Conservation (phyloP, 2,329 filamentous ascomycete genomes). For the Colletotrichum echinochloae region DNA sequence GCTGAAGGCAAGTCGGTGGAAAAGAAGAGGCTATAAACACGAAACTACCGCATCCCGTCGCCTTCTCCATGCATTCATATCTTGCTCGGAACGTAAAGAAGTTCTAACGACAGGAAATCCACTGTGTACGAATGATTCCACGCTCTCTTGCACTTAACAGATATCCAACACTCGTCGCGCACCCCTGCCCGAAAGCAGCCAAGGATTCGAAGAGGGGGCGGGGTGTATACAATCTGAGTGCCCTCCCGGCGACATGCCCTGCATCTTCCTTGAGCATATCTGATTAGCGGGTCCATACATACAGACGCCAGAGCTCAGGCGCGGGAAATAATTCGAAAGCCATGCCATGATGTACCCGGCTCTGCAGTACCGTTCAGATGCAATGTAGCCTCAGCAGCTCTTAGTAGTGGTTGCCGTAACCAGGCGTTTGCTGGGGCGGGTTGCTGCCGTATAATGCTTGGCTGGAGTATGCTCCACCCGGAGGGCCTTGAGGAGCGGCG, state of each 20-base stretch:
- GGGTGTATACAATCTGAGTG: slow-evolving; percentile 18
- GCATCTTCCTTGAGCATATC: slow-evolving; percentile 4
- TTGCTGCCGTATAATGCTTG: slow-evolving; percentile 43
- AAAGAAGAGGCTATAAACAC: slow-evolving; percentile 51
- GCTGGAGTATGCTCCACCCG: slow-evolving; percentile 50
- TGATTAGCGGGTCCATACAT: neutral
- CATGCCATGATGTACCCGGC: neutral
- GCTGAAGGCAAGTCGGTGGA: slow-evolving; percentile 46
- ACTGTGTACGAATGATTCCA: slow-evolving; percentile 23
- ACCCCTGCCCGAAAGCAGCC: slow-evolving; percentile 5
- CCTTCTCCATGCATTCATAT: slow-evolving; percentile 29
- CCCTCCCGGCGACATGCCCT: neutral
- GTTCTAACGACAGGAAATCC: slow-evolving; percentile 30
- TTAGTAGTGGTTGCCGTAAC: slow-evolving; percentile 40
- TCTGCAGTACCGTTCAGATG: neutral
- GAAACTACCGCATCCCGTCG: slow-evolving; percentile 12
- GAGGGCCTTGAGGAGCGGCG: slow-evolving; percentile 46
- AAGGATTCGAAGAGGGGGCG: slow-evolving; percentile 1
- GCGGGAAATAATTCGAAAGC: neutral
- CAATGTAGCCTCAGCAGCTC: neutral
- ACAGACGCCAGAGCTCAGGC: neutral
- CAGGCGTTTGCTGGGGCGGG: slow-evolving; percentile 40
- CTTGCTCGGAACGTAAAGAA: slow-evolving; percentile 24
- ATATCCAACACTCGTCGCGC: neutral
- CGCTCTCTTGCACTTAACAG: neutral